These are phyloP conservation scores for Cladosporium cucumerinum DNA, from an alignment of 2,329 filamentous ascomycete species.

Conservation along the genomic window DNA sequence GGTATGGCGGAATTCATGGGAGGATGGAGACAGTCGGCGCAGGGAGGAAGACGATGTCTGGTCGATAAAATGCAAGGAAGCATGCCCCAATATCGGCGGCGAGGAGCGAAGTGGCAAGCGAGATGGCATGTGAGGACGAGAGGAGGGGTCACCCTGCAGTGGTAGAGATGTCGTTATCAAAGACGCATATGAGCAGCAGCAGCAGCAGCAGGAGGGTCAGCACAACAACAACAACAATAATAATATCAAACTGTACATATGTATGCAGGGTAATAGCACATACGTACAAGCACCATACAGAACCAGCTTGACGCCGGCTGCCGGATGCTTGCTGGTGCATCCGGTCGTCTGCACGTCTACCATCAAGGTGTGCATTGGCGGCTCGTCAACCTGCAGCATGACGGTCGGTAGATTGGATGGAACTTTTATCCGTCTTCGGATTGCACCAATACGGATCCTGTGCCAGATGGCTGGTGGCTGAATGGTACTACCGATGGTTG, in stretches of 20 bases:
- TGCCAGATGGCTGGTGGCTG: not conserved
- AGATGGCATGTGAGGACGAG: constrained; percentile 10
- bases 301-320: not conserved
- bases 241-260: not conserved
- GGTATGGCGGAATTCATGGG: not conserved
- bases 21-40: not conserved
- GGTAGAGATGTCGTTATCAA: constrained; percentile 4
- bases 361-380: constrained; percentile 7
- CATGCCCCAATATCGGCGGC: not conserved
- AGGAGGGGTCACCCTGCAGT: not conserved
- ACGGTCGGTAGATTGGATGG: not conserved
- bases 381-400: constrained; percentile 1
- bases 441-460: not conserved
- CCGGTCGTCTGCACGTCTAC: not conserved
- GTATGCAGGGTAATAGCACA: not conserved
- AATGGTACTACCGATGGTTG: not conserved
- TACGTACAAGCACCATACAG: not conserved
- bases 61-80: not conserved
- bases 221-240: not conserved
- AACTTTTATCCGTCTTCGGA: not conserved
- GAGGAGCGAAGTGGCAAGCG: not conserved
- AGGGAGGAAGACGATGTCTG: not conserved
- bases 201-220: not conserved
- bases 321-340: not conserved
- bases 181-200: not conserved